A percentile compares a stretch with the other conserved stretches of the same genome.
phyloP scores from a whole-genome alignment of 2,329 filamentous ascomycete genomes.

The Neophaeococcomyces mojaviensis region DNA sequence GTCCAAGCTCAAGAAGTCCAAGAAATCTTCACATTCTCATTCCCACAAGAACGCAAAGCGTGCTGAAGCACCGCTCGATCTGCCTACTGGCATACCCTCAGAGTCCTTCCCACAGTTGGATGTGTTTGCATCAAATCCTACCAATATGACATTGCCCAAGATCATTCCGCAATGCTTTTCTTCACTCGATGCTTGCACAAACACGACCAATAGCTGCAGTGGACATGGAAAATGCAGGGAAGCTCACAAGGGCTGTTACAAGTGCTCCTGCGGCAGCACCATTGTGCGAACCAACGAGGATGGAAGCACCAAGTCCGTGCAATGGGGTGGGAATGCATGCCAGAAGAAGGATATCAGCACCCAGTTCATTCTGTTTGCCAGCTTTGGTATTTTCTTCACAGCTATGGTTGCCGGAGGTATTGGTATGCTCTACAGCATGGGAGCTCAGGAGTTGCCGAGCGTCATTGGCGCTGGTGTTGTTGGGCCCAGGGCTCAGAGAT shows the following conservation, averaged over 20 bases:
- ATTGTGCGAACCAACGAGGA: conserved; percentile 40
- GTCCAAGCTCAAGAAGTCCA: conserved; percentile 14
- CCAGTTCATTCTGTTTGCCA: conserved; percentile 78
- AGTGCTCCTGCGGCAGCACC: conserved; percentile 65
- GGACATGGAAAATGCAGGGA: conserved; percentile 70
- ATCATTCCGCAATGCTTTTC: conserved; percentile 67
- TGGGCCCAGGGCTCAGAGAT: conserved; percentile 49
- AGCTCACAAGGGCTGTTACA: conserved; percentile 64
- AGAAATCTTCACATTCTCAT: not conserved
- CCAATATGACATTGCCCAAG: conserved; percentile 32
- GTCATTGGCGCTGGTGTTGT: conserved; percentile 95
- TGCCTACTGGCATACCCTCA: conserved; percentile 29
- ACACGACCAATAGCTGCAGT: conserved; percentile 69
- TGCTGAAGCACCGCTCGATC: conserved; percentile 21
- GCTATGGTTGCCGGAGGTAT: conserved; percentile 63
- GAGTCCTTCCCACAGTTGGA: conserved; percentile 19
- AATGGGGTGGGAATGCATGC: conserved; percentile 81
- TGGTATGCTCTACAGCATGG: conserved; percentile 72
- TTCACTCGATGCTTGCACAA: conserved; percentile 59
- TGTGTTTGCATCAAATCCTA: conserved; percentile 31
- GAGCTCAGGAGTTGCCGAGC: conserved; percentile 78
- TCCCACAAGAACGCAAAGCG: not conserved
- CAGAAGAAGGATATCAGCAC: conserved; percentile 86
- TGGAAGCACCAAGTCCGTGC: conserved; percentile 49
- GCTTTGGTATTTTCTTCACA: conserved; percentile 64